Conservation (phyloP, 2,329 filamentous ascomycete genomes). For the Aspergillus candidus region DNA sequence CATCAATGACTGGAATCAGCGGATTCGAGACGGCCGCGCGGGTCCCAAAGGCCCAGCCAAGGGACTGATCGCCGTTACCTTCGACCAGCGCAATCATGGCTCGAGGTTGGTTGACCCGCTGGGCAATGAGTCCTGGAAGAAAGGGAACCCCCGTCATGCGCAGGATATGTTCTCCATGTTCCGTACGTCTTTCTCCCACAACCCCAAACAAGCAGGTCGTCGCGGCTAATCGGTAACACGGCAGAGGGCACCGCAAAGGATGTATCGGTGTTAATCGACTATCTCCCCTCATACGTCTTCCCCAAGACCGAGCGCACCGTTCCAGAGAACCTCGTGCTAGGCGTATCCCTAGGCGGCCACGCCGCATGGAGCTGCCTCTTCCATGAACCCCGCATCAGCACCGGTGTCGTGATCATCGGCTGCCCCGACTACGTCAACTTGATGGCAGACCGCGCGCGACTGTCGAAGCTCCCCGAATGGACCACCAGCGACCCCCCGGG, state of each 20-base stretch:
- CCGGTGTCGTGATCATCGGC: constrained; percentile 74
- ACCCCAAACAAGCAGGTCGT: not conserved
- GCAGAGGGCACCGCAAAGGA: constrained; percentile 65
- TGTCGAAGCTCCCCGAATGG: constrained; percentile 61
- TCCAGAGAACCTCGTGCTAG: constrained; percentile 65
- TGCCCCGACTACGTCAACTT: constrained; percentile 82
- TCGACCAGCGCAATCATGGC: constrained; percentile 93
- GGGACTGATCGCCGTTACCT: constrained; percentile 72
- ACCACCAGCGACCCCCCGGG: constrained; percentile 51
- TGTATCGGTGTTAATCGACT: constrained; percentile 66
- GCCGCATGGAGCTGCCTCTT: constrained; percentile 78
- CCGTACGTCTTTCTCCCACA: constrained; percentile 42
- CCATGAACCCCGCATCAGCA: constrained; percentile 69
- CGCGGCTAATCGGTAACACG: not conserved
- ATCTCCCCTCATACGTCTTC: constrained; percentile 70
- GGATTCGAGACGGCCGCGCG: constrained; percentile 25
- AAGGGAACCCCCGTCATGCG: constrained; percentile 74
- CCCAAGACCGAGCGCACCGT: constrained; percentile 44
- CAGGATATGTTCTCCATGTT: constrained; percentile 86
- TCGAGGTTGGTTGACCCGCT: constrained; percentile 58
- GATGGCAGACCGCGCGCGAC: constrained; percentile 70
- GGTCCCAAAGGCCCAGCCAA: constrained; percentile 29
- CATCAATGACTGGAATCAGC: constrained; percentile 61
- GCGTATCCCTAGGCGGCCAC: constrained; percentile 82
- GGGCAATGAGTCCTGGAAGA: constrained; percentile 72